Conservation (phyloP, 371 early-diverging fungal genomes). For the Mortierella sp. region DNA sequence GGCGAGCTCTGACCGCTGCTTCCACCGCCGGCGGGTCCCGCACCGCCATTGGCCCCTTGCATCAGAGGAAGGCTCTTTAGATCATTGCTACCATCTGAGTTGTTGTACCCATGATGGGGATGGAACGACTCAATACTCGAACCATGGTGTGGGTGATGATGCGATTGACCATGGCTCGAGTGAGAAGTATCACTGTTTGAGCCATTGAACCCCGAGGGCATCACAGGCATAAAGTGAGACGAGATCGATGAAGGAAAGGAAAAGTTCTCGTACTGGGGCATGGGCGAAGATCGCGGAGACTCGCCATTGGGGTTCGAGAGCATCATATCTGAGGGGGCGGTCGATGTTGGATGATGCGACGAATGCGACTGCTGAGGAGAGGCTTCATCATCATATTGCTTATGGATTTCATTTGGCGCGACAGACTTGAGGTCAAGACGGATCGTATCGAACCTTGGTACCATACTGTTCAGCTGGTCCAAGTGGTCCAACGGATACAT, state of each 20-base stretch:
- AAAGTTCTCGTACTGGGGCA: conserved; percentile 49
- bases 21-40: not conserved
- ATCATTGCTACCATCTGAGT: not conserved
- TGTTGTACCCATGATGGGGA: too few relatives aligned
- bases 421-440: conserved; percentile 51
- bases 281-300: conserved; percentile 33
- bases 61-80: conserved; percentile 33
- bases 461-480: conserved; percentile 43
- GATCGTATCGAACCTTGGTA: conserved; percentile 43
- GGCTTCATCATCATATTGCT: conserved; percentile 26
- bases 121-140: too few relatives aligned
- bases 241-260: conserved; percentile 47
- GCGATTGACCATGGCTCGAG: too few relatives aligned
- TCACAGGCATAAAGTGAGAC: conserved; percentile 47
- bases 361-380: too few relatives aligned
- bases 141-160: too few relatives aligned
- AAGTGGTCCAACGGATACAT: conserved; percentile 46
- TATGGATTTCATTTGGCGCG: conserved; percentile 44
- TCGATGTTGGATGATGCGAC: too few relatives aligned
- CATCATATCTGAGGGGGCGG: conserved; percentile 8
- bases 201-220: conserved; percentile 37
- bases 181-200: too few relatives aligned
- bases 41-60: conserved; percentile 12
- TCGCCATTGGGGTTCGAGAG: conserved; percentile 45
- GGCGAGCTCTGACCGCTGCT: conserved; percentile 28